Base-by-base conservation (phyloP, 1,284 basidiomycete species). In the Rhodofomes roseus region DNA sequence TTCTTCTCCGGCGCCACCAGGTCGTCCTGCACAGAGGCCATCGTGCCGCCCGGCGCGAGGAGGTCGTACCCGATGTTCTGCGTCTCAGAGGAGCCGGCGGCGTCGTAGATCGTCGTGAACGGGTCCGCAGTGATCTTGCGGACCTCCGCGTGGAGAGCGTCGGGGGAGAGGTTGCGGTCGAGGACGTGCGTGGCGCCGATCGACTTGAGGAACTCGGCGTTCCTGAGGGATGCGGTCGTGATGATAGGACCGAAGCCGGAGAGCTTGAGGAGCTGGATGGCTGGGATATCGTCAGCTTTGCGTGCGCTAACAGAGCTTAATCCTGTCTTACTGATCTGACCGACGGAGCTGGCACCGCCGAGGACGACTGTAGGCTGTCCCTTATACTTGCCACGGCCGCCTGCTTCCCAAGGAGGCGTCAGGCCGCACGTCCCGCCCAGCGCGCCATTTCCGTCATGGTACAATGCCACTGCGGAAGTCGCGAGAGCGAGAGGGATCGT, bases 171-270 rank as follows among this genome's bases (percentile, higher is more conserved):
- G 18, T 59, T 57, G 52, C 73, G 72, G 60, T 74, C 71, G 63
- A 77, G 65, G 41, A 73, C 67, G 36, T 74, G 74, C 8, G 73
- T 73, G 3, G 76, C 78, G 9, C 77, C 77, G 41, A 74, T 66
- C 0, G 65, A 64, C 57, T 71, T 72, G 63, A 75, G 66, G 51
- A 69, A 68, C 2, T 56, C 68, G 20, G 64, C 65, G 63, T 77
- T 74, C 54, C 68, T 66, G 9, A 65, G 61, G 4, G 76, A 76
- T 1, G 74, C 70, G 6, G 76, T 76, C 5, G 72, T 65, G 62
- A 77, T 68, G 59, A 76, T 72, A 2, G 70, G 71, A 25, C 60
- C 56, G 68, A 75, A 75, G 2, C 75, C 75, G 2, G 71, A 68
- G n/a, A 75, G 62, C 60, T 69, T 72, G 8, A 72, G 69, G n/a